Base-by-base conservation (phyloP, 1,139 yeast genomes). In the Yamadazyma trypodendri region DNA sequence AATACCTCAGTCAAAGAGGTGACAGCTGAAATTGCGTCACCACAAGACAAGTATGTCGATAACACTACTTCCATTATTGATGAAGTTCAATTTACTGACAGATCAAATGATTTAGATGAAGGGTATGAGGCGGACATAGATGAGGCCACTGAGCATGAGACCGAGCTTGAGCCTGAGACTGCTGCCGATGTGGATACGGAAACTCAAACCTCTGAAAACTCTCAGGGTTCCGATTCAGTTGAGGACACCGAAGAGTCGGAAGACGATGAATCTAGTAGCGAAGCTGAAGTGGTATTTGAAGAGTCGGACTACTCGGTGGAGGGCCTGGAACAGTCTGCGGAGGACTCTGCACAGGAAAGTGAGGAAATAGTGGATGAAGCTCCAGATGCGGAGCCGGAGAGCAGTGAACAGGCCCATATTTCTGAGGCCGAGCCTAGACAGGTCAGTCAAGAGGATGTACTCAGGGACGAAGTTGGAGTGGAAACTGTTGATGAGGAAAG, bases 191-290 rank as follows among this genome's bases (percentile, higher is more conserved):
- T 37, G 18, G 39, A 32, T 6, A 39, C 23, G 15, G 43, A 35
- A 20, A 35, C 27, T 10, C 13, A 9, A 6, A 23, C 29, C n/a
- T 15, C 28, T 15, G 35, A n/a, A 11, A 34, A 6, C 12, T n/a
- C 12, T 16, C 32, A 16, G 9, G 33, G 25, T 4, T 29, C 30
- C 32, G 28, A 8, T 6, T 8, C 32, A 11, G 34, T 24, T 4
- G 39, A 28, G 22, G 39, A 40, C 28, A 38, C 29, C 21, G 36
- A 24, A 7, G 45, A 34, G 42, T 27, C 29, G 38, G 42, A 32
- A 11, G 44, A 40, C 34, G 36, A 38, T n/a, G 40, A 31, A 16
- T 38, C 36, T 13, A 42, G 37, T 13, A 16, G 6, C 5, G 28
- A 18, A 34, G 22, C 5, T 15, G 24, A 15, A 16, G 30, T n/a